phyloP scores from a whole-genome alignment of 306 rosid genomes.

The Nissolia schottii region DNA sequence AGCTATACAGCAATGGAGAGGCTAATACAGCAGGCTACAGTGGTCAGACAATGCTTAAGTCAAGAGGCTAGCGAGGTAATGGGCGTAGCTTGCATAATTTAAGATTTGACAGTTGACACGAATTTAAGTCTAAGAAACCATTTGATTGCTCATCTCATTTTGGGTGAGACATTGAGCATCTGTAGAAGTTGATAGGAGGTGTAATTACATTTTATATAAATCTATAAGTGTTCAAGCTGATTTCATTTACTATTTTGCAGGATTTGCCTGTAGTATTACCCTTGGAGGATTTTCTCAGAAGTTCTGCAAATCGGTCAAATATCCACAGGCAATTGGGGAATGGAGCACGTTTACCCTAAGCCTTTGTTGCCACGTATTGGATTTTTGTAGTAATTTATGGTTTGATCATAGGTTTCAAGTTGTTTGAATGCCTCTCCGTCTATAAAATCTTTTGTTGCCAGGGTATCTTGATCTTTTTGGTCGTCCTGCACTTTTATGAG shows the following conservation, averaged over 20 bases:
- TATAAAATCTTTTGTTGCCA: constrained; percentile 7
- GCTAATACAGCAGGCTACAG: constrained; percentile 75
- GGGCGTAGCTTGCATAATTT: constrained; percentile 4
- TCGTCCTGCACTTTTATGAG: constrained; percentile 18
- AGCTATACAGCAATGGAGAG: constrained; percentile 80
- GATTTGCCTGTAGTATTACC: constrained; percentile 64
- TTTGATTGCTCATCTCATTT: background rate
- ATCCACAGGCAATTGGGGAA: constrained; percentile 8
- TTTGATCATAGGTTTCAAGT: constrained; percentile 17
- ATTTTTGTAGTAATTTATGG: constrained; percentile 30
- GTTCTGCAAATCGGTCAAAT: constrained; percentile 37
- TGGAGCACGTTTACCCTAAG: constrained; percentile 24
- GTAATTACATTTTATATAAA: background rate
- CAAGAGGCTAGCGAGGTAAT: constrained; percentile 70
- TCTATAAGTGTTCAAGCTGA: background rate
- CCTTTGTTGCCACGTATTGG: constrained; percentile 23
- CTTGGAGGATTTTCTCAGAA: constrained; percentile 62
- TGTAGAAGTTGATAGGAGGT: background rate
- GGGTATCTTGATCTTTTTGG: constrained; percentile 25
- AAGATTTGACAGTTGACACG: background rate
- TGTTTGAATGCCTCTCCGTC: constrained; percentile 13
- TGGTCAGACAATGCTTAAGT: constrained; percentile 67
- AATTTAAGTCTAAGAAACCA: background rate
- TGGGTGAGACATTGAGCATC: background rate
- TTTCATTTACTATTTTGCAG: constrained; percentile 42